These are phyloP conservation scores for Cucurbita argyrosperma DNA, from an alignment of 306 rosid species.

Conservation along the genomic window DNA sequence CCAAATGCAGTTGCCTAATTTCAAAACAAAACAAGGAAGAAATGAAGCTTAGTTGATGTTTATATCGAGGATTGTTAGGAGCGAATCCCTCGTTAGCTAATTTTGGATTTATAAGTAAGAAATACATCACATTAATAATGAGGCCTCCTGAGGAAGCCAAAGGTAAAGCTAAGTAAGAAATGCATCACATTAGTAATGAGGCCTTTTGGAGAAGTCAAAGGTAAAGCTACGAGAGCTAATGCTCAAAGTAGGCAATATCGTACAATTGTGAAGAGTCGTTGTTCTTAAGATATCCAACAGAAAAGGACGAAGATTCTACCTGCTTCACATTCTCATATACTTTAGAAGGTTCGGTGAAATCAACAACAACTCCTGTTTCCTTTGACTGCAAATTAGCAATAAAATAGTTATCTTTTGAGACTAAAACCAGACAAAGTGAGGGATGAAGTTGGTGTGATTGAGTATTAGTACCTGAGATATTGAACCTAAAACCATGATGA, in stretches of 20 bases:
- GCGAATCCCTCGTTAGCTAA: too few species aligned
- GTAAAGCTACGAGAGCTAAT: too few species aligned
- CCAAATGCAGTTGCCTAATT: slow-evolving; percentile 85
- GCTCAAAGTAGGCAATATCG: too few species aligned
- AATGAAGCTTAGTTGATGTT: not conserved
- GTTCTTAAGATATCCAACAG: too few species aligned
- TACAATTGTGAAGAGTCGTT: too few species aligned
- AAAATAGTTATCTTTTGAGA: not conserved
- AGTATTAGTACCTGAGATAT: slow-evolving; percentile 59
- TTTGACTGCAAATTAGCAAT: slow-evolving; percentile 39
- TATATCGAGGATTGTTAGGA: too few species aligned
- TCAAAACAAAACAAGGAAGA: not conserved
- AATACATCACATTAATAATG: too few species aligned
- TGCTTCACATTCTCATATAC: slow-evolving; percentile 93
- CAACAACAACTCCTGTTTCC: slow-evolving; percentile 63
- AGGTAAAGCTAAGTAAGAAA: too few species aligned
- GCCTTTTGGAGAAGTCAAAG: too few species aligned
- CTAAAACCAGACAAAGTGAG: not conserved
- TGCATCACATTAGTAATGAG: too few species aligned
- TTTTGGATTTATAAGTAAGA: too few species aligned
- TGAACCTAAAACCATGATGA: slow-evolving; percentile 86
- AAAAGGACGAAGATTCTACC: slow-evolving; percentile 22
- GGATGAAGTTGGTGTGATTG: not conserved
- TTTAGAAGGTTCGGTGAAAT: slow-evolving; percentile 71
- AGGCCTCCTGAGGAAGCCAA: too few species aligned